Conservation (phyloP, 2,329 filamentous ascomycete species). For the Xylaria sp. region DNA sequence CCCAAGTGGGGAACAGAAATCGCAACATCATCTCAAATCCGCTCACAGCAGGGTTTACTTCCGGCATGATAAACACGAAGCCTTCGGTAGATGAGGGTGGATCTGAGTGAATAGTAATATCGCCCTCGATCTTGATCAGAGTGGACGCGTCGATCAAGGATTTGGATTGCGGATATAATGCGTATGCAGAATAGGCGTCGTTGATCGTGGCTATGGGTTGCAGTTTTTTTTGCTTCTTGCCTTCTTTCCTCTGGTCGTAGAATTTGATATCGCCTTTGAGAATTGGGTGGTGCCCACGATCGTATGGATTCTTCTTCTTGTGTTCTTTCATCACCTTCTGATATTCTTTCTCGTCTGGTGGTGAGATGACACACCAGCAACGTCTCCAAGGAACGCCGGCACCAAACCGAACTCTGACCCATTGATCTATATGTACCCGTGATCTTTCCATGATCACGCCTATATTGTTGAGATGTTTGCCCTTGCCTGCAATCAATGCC, state of each 20-base stretch:
- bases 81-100: constrained; percentile 85
- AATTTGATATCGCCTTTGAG: constrained; percentile 94
- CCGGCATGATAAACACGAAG: constrained; percentile 98
- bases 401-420: constrained; percentile 94
- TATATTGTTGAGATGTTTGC: constrained; percentile 89
- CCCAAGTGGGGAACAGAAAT: constrained; percentile 93
- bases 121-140: constrained; percentile 91
- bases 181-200: constrained; percentile 91
- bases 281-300: constrained; percentile 72
- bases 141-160: constrained; percentile 94
- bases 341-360: constrained; percentile 92
- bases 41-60: constrained; percentile 88
- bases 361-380: constrained; percentile 95
- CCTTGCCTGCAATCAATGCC: constrained; percentile 93
- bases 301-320: constrained; percentile 86
- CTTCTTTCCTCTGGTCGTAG: constrained; percentile 80
- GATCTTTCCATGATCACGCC: constrained; percentile 86
- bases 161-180: constrained; percentile 95
- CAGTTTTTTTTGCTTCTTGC: constrained; percentile 91
- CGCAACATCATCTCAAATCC: constrained; percentile 96
- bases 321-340: constrained; percentile 84
- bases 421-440: constrained; percentile 83
- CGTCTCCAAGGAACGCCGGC: constrained; percentile 95
- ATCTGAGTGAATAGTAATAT: constrained; percentile 85
- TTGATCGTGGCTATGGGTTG: constrained; percentile 91